Evolutionary conservation across 2,329 filamentous ascomycete species (phyloP), one percentile per base, ranked within the genome.

Genomic region (Neofusicoccum cordaticola): DNA sequence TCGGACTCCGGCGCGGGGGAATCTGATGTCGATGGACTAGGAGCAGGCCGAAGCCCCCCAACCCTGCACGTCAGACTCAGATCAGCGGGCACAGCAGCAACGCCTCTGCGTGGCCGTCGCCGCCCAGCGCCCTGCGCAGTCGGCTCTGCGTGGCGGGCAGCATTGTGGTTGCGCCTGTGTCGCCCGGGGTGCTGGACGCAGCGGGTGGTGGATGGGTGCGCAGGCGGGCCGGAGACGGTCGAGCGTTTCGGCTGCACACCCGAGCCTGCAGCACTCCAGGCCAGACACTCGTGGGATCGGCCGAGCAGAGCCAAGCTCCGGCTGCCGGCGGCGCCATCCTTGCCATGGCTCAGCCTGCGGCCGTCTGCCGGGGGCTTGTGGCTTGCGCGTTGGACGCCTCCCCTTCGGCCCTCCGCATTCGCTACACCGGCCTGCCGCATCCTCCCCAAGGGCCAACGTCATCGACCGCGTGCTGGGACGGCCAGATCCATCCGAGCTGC

Each of bases 1-100:
- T 60, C 56, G 56, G 56, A 60, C 56, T 60, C 56, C 56, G 56
- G 56, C 56, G 56, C 56, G 56, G 56, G 56, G 56, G 31, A 47
- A 47, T 60, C 56, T 60, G 56, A 60, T 60, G 56, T 60, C 31
- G 56, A 34, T 60, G 31, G 56, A 47, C 53, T 41, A 41, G 51
- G 52, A 45, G 12, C 41, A 34, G 53, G 22, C 11, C 56, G 41
- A 41, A 35, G 47, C 41, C 56, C 56, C 45, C 56, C 11, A 45
- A 47, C 56, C 56, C 56, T 60, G 56, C 56, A 37, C 37, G 56
- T 60, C 31, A 60, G 56, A 60, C 42, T 60, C 56, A 60, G 42
- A 60, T 60, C 56, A 60, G 56, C 56, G 56, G 39, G 42, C 42
- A 45, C 56, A 39, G 41, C 56, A 60, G 41, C 56, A 60, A 22